Evolutionary conservation across 495 filamentous ascomycete species (phyloP).

Genomic region (Pyronema domesticum): DNA sequence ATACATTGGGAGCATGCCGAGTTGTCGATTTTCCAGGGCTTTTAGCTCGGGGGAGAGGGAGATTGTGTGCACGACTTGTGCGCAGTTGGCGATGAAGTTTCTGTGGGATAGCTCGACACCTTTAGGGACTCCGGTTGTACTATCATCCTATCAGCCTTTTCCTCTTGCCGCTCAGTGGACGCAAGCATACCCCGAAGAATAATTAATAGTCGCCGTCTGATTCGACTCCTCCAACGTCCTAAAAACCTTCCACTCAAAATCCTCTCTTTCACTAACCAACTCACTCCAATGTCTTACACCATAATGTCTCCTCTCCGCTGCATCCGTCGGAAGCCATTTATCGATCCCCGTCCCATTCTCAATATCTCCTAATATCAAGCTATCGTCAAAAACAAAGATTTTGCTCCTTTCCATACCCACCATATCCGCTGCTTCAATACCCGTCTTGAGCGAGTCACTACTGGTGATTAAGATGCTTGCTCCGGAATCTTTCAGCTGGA

Average conservation of each 20-base stretch:
- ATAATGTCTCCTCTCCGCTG: slow-evolving; percentile 2
- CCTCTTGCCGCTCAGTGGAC: no score
- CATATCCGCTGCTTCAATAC: slow-evolving; percentile 46
- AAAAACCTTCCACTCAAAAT: slow-evolving; percentile 22
- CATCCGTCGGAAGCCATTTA: slow-evolving; percentile 10
- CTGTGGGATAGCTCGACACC: slow-evolving; percentile 63
- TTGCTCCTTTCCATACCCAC: slow-evolving; percentile 40
- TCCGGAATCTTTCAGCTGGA: slow-evolving; percentile 54
- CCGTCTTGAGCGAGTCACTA: slow-evolving; percentile 37
- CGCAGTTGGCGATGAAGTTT: slow-evolving; percentile 52
- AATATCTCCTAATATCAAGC: slow-evolving; percentile 17
- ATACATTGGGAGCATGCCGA: slow-evolving; percentile 60
- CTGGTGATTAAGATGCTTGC: slow-evolving; percentile 47
- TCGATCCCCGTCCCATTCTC: slow-evolving; percentile 5
- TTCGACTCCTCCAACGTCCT: slow-evolving; percentile 28
- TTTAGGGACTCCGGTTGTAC: slow-evolving; percentile 71
- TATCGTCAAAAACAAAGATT: slow-evolving; percentile 33
- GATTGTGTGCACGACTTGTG: slow-evolving; percentile 33
- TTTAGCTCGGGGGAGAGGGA: slow-evolving; percentile 22
- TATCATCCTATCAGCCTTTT: slow-evolving; percentile 27
- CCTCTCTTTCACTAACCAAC: slow-evolving; percentile 30
- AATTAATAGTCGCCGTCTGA: slow-evolving; percentile 26
- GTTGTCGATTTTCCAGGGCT: slow-evolving; percentile 20
- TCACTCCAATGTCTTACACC: slow-evolving; percentile 25
- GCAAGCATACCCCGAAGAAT: slow-evolving; percentile 30